Evolutionary conservation across 345 rosid genomes (phyloP), one percentile per base, ranked within the genome.

Genomic region (Ceriops decandra): DNA sequence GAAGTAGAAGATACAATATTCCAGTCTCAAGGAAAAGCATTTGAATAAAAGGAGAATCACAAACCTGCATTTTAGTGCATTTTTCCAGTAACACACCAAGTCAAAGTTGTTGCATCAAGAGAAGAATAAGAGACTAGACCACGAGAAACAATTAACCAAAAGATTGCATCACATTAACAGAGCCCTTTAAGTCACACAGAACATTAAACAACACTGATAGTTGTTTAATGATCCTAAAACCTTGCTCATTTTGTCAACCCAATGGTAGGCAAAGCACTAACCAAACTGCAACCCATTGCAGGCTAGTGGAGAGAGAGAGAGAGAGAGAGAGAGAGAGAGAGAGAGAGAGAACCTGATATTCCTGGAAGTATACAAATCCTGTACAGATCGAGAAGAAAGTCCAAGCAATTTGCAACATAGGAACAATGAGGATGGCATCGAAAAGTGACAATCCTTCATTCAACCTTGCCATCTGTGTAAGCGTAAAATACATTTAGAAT

Each of bases 321-420:
- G 49, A 63, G 57, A 60, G 60, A 57, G 73, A 74, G 57, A 30
- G 28, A 52, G 75, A 56, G 73, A 64, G 46, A 70, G 70, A 62
- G 49, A 63, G 57, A 60, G 60, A 57, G 73, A 74, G 57, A 30
- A 90, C 98, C 97, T 91, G 96, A 84, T 86, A 93, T 84, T 93
- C 99, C 79, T 93, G 99, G 79, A 93, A 93, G 84, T 91, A 93
- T 53, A 93, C 74, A 81, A 91, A 89, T 85, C 97, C 99, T 77
- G 99, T 95, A 85, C 90, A 91, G 38, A 95, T 95, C 72, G 99
- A 95, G 81, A 95, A 91, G 88, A 91, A 95, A 67, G 99, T 91
- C 99, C 99, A 95, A 67, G 89, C 97, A 80, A 95, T 95, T 82
- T 95, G 97, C 83, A 95, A 95, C 99, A 95, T 95, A 5, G 99